These are phyloP conservation scores for Vitellaria paradoxa DNA, from an alignment of 179 eudicot genomes.

Conservation along the genomic window DNA sequence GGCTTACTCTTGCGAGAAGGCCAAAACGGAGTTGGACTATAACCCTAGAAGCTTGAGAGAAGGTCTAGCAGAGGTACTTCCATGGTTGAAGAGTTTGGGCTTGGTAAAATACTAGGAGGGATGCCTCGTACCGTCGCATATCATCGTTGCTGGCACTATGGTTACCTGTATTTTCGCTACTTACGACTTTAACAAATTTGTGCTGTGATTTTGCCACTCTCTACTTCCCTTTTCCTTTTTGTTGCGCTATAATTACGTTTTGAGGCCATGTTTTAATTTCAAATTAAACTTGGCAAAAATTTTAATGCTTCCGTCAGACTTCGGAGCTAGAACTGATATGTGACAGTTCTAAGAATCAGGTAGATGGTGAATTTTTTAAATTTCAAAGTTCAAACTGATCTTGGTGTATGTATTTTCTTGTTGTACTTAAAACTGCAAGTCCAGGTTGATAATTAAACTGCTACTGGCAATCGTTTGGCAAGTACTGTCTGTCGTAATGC, in stretches of 20 bases:
- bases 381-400: neutral
- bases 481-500: no score
- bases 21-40: conserved; percentile 67
- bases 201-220: neutral
- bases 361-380: neutral
- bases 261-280: neutral
- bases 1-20: conserved; percentile 88
- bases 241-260: neutral
- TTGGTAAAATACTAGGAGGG: conserved; percentile 55
- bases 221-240: neutral
- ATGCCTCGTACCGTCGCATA: neutral
- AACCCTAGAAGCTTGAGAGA: conserved; percentile 81
- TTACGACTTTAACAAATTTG: neutral
- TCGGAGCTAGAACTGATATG: neutral
- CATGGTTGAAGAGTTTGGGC: conserved; percentile 74
- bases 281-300: neutral
- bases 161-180: neutral
- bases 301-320: neutral
- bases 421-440: neutral
- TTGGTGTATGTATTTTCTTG: neutral
- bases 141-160: neutral
- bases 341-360: neutral
- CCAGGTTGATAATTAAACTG: neutral
- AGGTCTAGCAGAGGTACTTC: conserved; percentile 75
- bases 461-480: no score